Percentiles rank a stretch among this genome's conserved stretches.
Evolutionary conservation across 2,329 filamentous ascomycete genomes (phyloP).

Genomic region (Leptosphaerulina australis): DNA sequence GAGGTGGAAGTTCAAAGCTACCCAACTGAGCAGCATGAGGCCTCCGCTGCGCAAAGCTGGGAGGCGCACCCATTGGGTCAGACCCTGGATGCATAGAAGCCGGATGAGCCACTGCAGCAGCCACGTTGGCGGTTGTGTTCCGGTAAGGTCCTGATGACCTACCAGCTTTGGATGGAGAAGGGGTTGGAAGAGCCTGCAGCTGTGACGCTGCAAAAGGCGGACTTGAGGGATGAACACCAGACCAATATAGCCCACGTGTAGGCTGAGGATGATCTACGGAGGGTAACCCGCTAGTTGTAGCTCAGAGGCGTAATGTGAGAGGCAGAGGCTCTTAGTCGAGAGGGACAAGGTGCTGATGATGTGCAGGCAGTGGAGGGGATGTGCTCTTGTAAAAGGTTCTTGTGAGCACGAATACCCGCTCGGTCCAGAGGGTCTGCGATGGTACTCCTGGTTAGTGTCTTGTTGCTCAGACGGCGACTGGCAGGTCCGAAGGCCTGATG

Average conservation of each 20-base stretch:
- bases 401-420: slow-evolving; percentile 36
- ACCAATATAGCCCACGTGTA: slow-evolving; percentile 58
- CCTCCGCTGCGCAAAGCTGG: slow-evolving; percentile 73
- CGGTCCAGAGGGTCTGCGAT: slow-evolving; percentile 35
- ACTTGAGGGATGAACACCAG: slow-evolving; percentile 48
- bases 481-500: slow-evolving; percentile 35
- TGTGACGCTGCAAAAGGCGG: slow-evolving; percentile 48
- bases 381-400: slow-evolving; percentile 41
- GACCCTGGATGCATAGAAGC: slow-evolving; percentile 67
- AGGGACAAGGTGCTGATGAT: slow-evolving; percentile 44
- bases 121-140: slow-evolving; percentile 63
- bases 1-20: slow-evolving; percentile 68
- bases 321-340: slow-evolving; percentile 35
- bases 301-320: slow-evolving; percentile 40
- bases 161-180: slow-evolving; percentile 50
- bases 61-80: slow-evolving; percentile 65
- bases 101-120: slow-evolving; percentile 65
- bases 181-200: slow-evolving; percentile 49
- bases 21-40: slow-evolving; percentile 72
- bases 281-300: slow-evolving; percentile 47
- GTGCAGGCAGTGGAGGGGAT: slow-evolving; percentile 40
- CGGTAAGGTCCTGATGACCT: slow-evolving; percentile 51
- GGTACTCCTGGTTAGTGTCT: slow-evolving; percentile 40
- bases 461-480: slow-evolving; percentile 38
- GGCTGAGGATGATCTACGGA: slow-evolving; percentile 57